Evolutionary conservation across 495 filamentous ascomycete species (phyloP), one percentile per base, ranked within the genome.

Genomic region (Durotheca rogersii): DNA sequence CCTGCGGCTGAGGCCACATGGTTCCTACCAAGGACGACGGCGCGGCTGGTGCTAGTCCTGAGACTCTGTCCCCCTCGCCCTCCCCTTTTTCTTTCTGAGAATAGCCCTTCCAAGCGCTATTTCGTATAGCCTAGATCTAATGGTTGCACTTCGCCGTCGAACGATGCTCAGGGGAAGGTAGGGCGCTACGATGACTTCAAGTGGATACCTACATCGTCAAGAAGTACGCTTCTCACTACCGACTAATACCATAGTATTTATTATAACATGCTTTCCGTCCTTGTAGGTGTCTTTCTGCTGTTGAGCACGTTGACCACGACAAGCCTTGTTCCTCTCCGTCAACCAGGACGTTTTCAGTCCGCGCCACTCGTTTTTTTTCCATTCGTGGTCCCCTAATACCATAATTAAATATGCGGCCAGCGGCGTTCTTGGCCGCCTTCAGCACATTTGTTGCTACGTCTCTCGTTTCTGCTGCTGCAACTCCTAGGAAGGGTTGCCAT

Each of bases 401-500:
- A n/a, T 43, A 51, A 43, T 52, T 52, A 52, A 52, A 38, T 17
- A 52, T 52, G 40, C 40, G 48, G 48, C 16, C 33, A 15, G 17
- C 48, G 5, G 45, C 14, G 15, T 33, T 52, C 6, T 52, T 33
- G 40, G 31, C 48, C 23, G 48, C 25, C 21, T n/a, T 52, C 10
- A 52, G 23, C 20, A 52, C 40, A 18, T 41, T 51, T 33, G 3
- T 51, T 51, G 31, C 39, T 43, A 43, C 29, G 10, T 37, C 39
- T 20, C 39, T 44, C 34, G 48, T 52, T 45, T 52, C 40, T 39
- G 40, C 48, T 15, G 37, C 40, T 12, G 38, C 40, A 14, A 1
- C 33, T 38, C 40, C 43, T 43, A 44, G 27, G 12, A 45, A 27
- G 34, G 16, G 39, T 10, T 52, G 40, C 21, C 51, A 63, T 33